A percentile compares a stretch with the other conserved stretches of the same genome.
Evolutionary conservation across 768 basidiomycete genomes (phyloP).

Genomic region (Terana coerulea): DNA sequence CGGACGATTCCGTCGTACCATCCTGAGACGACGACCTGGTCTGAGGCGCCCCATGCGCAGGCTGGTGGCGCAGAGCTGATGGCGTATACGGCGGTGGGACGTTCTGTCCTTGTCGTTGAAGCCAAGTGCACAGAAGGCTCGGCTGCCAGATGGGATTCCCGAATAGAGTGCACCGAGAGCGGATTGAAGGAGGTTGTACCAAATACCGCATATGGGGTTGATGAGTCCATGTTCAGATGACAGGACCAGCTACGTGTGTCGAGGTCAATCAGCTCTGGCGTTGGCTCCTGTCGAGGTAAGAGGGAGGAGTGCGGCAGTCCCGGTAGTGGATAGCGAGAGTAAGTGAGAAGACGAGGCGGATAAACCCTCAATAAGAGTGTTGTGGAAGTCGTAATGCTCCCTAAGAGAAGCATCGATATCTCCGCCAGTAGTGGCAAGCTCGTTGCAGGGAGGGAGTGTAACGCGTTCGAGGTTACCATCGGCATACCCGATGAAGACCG

Average conservation of each 20-base stretch:
- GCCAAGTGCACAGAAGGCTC: slow-evolving; percentile 48
- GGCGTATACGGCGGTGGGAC: slow-evolving; percentile 65
- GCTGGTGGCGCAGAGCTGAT: slow-evolving; percentile 57
- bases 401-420: slow-evolving; percentile 17
- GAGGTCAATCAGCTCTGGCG: slow-evolving; percentile 37
- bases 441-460: slow-evolving; percentile 24
- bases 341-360: slow-evolving; percentile 41
- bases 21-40: slow-evolving; percentile 70
- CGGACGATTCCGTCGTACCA: slow-evolving; percentile 80
- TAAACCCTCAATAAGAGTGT: slow-evolving; percentile 52
- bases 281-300: slow-evolving; percentile 14
- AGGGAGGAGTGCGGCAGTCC: slow-evolving; percentile 40
- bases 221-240: slow-evolving; percentile 47
- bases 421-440: slow-evolving; percentile 11
- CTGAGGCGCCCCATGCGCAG: slow-evolving; percentile 67
- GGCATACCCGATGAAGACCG: slow-evolving; percentile 25
- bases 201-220: slow-evolving; percentile 61
- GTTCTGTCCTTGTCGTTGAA: slow-evolving; percentile 22
- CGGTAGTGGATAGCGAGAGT: slow-evolving; percentile 56
- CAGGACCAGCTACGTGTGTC: slow-evolving; percentile 59
- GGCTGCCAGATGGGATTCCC: slow-evolving; percentile 40
- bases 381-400: slow-evolving; percentile 29
- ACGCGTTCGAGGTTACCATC: slow-evolving; percentile 40
- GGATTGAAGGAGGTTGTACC: slow-evolving; percentile 61
- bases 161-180: slow-evolving; percentile 52